Base-by-base conservation (phyloP, 1,139 yeast species). In the Magnusiomyces ingens region DNA sequence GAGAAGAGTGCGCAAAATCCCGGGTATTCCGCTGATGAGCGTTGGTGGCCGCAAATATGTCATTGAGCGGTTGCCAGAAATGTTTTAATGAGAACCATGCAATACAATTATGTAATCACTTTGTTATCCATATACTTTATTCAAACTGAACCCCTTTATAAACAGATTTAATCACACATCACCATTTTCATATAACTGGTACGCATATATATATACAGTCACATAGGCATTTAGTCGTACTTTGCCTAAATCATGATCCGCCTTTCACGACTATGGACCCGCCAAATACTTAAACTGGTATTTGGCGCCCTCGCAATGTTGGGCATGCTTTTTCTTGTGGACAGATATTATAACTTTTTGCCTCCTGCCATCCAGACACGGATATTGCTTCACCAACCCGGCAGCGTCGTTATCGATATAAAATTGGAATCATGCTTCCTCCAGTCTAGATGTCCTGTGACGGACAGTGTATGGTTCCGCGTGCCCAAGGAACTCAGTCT, bases 11-110 rank as follows among this genome's bases (percentile, higher is more conserved):
- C 80, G 99, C 72, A 93, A 93, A 71, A 90, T 93, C 15, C 99
- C 98, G 1, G 99, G 99, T 64, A 87, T 93, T 58, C 99, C 99
- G 11, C 76, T 93, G 48, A 82, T 93, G 93, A 89, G 96, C 69
- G 99, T 93, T 17, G 99, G 98, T 48, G 87, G 87, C 2, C 96
- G 89, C 67, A 75, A 90, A 1, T 93, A 91, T 68, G 96, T 87
- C 44, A 85, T 93, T 60, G 99, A 93, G 70, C 80, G 97, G 67
- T 78, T 93, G 55, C 99, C 99, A 1, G 97, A 91, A 67, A 96
- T 87, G 18, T 90, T 91, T 67, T 91, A 75, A 15, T 41, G 15
- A n/a, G 18, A 13, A 4, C 41, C 41, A 13, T 68, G 48, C 36
- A 42, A 19, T 44, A 13, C 13, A 45, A n/a, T 15, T 15, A 38